Evolutionary conservation across 352 stramenopile species (phyloP).

Genomic region (Pythium aristosporum): DNA sequence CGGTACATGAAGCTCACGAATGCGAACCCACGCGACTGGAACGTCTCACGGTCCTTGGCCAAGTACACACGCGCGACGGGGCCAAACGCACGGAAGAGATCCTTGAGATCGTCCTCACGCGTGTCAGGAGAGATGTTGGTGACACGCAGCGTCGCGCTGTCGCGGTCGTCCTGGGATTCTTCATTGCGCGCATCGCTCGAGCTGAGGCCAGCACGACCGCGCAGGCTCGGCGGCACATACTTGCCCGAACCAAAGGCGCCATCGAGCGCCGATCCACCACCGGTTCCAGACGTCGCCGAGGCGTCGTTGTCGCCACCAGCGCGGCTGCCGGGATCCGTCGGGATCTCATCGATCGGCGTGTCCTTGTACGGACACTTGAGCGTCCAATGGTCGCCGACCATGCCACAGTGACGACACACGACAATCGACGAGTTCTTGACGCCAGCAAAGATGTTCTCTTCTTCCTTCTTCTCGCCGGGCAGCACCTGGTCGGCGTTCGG

Average conservation of each 20-base stretch:
- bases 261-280: constrained; percentile 55
- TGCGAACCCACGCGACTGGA: constrained; percentile 96
- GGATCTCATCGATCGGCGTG: constrained; percentile 75
- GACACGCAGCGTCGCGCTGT: constrained; percentile 95
- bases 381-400: constrained; percentile 89
- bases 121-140: constrained; percentile 99
- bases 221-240: constrained; percentile 85
- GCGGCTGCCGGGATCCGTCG: constrained; percentile 64
- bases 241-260: constrained; percentile 80
- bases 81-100: constrained; percentile 97
- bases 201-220: constrained; percentile 48
- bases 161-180: constrained; percentile 55
- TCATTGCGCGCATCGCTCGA: constrained; percentile 30
- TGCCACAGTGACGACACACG: constrained; percentile 88
- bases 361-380: constrained; percentile 92
- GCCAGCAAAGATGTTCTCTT: constrained; percentile 84
- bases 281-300: constrained; percentile 31
- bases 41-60: constrained; percentile 98
- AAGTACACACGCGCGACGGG: constrained; percentile 97
- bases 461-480: constrained; percentile 86
- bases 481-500: constrained; percentile 86
- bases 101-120: constrained; percentile 97
- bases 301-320: constrained; percentile 31
- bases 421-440: constrained; percentile 90
- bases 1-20: constrained; percentile 98